Evolutionary conservation across 2,329 filamentous ascomycete species (phyloP).

Genomic region (Biscogniauxia mediterranea): DNA sequence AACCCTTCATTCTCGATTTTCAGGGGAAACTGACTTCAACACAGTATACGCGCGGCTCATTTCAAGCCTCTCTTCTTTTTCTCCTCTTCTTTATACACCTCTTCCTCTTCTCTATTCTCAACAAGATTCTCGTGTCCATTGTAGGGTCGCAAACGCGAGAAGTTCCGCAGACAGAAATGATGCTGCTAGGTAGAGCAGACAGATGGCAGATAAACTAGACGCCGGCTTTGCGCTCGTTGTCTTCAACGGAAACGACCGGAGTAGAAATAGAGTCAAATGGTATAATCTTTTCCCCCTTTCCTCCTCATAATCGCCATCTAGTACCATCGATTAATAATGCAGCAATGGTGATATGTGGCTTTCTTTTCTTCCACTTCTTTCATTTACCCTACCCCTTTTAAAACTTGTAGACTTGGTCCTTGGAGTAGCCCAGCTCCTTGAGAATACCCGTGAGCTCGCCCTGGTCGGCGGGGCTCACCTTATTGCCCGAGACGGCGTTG

Average conservation of each 20-base stretch:
- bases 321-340: not conserved
- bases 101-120: not conserved
- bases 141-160: not conserved
- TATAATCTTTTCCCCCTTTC: not conserved
- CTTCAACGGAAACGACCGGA: not conserved
- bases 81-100: not conserved
- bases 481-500: conserved; percentile 85
- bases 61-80: not conserved
- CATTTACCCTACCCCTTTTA: conserved; percentile 37
- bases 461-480: conserved; percentile 92
- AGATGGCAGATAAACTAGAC: not conserved
- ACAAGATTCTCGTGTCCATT: not conserved
- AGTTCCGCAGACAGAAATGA: not conserved
- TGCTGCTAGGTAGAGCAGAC: not conserved
- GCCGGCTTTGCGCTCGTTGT: not conserved
- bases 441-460: conserved; percentile 82
- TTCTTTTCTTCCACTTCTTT: not conserved
- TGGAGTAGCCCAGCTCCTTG: conserved; percentile 77
- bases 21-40: not conserved
- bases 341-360: not conserved
- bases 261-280: not conserved
- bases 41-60: not conserved
- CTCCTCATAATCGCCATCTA: too few relatives aligned
- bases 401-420: conserved; percentile 97
- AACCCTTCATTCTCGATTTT: not conserved